A percentile compares a stretch with the other conserved stretches of the same genome.
phyloP scores from a whole-genome alignment of 257 asterid species.

The Oldenlandia corymbosa region DNA sequence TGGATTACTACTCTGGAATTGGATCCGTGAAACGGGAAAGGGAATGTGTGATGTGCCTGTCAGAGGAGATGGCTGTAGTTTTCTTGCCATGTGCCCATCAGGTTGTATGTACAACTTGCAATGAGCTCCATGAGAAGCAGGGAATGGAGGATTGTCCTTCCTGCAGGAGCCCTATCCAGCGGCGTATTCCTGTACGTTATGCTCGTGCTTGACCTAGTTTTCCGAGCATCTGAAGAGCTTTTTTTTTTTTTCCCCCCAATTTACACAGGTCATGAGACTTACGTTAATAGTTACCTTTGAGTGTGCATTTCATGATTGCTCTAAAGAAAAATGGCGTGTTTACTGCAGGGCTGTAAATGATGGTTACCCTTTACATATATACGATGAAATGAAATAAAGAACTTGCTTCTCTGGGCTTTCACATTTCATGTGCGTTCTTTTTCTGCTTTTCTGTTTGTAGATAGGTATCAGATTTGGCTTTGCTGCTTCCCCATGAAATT shows the following conservation, averaged over 20 bases:
- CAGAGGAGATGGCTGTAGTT: conserved; percentile 93
- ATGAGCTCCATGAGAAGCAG: conserved; percentile 89
- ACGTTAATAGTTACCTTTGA: conserved; percentile 24
- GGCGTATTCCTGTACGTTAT: conserved; percentile 76
- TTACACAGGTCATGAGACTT: conserved; percentile 41
- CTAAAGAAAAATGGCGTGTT: conserved; percentile 20
- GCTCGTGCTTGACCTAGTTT: conserved; percentile 42
- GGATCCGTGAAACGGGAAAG: conserved; percentile 83
- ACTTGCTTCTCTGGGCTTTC: conserved; percentile 14
- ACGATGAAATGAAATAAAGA: conserved; percentile 19
- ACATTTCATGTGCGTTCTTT: background rate
- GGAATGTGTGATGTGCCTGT: conserved; percentile 92
- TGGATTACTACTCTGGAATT: conserved; percentile 24
- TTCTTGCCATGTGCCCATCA: conserved; percentile 98
- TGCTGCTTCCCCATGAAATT: background rate
- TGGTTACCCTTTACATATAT: conserved; percentile 28
- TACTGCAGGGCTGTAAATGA: conserved; percentile 39
- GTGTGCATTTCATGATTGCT: conserved; percentile 8
- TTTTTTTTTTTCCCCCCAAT: too few relatives aligned
- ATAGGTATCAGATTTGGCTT: background rate
- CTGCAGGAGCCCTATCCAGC: conserved; percentile 75
- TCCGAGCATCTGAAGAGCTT: conserved; percentile 19
- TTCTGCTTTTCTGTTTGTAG: background rate
- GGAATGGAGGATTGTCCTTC: conserved; percentile 99
- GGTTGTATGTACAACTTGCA: conserved; percentile 78